Conservation (phyloP, 148 eudicot species). For the Silene uniflora region DNA sequence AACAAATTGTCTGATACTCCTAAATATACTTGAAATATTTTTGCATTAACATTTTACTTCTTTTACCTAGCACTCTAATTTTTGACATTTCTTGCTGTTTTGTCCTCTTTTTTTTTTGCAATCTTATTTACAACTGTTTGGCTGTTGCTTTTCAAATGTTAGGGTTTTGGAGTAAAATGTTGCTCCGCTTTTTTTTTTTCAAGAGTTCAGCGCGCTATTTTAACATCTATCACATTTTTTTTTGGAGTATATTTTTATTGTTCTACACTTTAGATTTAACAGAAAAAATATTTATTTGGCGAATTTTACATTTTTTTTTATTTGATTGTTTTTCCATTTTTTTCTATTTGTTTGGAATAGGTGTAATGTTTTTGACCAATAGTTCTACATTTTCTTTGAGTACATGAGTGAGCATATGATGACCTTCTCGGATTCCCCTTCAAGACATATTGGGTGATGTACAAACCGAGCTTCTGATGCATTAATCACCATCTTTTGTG, state of each 20-base stretch:
- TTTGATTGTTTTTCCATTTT: not conserved
- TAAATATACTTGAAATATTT: not conserved
- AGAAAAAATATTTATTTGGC: no score
- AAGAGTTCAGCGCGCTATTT: no score
- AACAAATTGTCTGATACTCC: not conserved
- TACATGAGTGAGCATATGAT: constrained; percentile 46
- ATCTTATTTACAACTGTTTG: no score
- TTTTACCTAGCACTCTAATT: not conserved
- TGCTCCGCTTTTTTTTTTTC: no score
- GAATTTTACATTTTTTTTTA: no score
- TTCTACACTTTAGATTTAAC: no score
- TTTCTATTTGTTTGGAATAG: not conserved
- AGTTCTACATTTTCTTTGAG: not conserved
- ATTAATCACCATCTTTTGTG: not conserved
- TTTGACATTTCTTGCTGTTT: not conserved
- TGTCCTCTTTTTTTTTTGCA: not conserved
- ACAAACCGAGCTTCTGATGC: constrained; percentile 86
- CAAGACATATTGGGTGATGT: constrained; percentile 81
- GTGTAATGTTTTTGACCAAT: not conserved
- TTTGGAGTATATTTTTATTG: no score
- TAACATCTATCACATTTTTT: no score
- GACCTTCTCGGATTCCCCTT: constrained; percentile 98
- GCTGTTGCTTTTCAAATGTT: no score
- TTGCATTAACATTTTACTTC: no score
- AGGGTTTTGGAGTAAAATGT: no score